Conservation (phyloP, 306 rosid genomes). For the Oxytropis ochrocephala region DNA sequence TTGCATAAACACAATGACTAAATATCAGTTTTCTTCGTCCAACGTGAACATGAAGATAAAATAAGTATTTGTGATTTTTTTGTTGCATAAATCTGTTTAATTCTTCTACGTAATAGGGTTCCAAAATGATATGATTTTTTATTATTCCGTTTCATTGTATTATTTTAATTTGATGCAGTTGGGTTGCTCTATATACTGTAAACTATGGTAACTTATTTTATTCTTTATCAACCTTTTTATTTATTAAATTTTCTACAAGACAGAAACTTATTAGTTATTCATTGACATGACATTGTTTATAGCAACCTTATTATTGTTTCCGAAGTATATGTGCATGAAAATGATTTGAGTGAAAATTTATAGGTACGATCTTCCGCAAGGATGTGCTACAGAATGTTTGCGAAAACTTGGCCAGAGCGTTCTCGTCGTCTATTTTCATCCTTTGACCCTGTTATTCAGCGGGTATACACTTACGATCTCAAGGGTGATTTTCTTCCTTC, state of each 20-base stretch:
- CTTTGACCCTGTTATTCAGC: constrained; percentile 91
- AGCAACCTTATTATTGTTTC: background rate
- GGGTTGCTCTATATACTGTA: background rate
- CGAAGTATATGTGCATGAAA: background rate
- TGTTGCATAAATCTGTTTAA: constrained; percentile 1
- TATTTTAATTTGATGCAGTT: background rate
- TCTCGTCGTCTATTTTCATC: constrained; percentile 79
- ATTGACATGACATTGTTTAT: constrained; percentile 13
- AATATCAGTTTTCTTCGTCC: background rate
- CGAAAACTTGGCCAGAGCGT: constrained; percentile 99
- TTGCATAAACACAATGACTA: background rate
- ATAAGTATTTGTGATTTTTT: background rate
- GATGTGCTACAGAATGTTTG: constrained; percentile 93
- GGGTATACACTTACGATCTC: constrained; percentile 46
- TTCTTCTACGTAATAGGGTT: background rate
- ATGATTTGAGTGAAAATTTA: constrained; percentile 31
- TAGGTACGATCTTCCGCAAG: constrained; percentile 96
- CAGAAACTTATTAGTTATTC: background rate
- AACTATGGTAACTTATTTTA: background rate
- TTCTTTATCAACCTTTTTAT: background rate
- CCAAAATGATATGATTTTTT: constrained; percentile 9
- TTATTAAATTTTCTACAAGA: background rate
- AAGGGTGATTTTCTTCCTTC: constrained; percentile 22
- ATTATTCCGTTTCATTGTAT: background rate
- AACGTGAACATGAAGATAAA: background rate